Base-by-base conservation (phyloP, 768 basidiomycete species). In the Suillus fuscotomentosus region DNA sequence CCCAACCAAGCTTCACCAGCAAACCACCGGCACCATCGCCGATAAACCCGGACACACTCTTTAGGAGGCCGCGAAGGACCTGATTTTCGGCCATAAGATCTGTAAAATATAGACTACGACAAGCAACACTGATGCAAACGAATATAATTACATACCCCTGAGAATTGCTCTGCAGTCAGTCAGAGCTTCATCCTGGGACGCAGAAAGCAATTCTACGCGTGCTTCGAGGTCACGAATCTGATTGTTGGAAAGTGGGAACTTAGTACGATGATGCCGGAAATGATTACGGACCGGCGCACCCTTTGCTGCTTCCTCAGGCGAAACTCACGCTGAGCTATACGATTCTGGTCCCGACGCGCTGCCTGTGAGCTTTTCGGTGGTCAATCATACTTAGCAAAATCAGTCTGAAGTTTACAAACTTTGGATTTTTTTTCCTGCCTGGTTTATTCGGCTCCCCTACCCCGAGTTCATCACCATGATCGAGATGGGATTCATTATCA, bases 151-250 rank as follows among this genome's bases (percentile, higher is more conserved):
- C 79, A 15, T 51, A 87, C 91, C 91, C 79, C 87, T 92, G 51
- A 95, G 77, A 57, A 96, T 88, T 68, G 90, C 88, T 64, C 90
- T 83, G 83, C 95, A 84, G 75, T 95, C 91, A 36, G 85, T 86
- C 62, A 94, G 79, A 7, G 93, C 88, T 76, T 97, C 93, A 82
- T 95, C 95, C 71, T 94, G 89, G 48, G 92, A 92, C 22, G 93
- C 94, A 6, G 95, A 97, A 20, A 97, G 84, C 9, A 97, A 88
- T 77, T 96, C 95, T n/a, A 97, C 94, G 53, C 92, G 87, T 22
- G 95, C 95, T 78, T 97, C 95, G 43, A 97, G 86, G 77, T 97
- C 95, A 24, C 95, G 92, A 76, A 97, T 95, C 93, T 97, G 70
- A 57, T 47, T 36, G 54, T 62, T 42, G 17, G 22, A 61, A 43